Conservation (phyloP, 331 rosid species). For the Cydonia oblonga region DNA sequence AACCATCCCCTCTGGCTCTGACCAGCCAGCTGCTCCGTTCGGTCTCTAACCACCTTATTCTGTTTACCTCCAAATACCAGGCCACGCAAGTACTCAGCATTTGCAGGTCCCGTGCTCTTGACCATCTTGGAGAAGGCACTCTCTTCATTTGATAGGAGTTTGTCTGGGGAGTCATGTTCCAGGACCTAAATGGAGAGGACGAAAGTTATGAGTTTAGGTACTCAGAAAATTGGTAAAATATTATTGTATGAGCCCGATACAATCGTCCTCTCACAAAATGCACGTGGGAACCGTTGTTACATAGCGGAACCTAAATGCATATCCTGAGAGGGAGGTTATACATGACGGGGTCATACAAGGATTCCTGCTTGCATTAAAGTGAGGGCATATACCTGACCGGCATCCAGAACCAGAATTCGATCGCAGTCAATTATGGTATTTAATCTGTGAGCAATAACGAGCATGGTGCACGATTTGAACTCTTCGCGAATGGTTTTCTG, state of each 20-base stretch:
- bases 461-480: constrained; percentile 75
- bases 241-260: neutral
- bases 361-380: neutral
- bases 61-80: constrained; percentile 32
- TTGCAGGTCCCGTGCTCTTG: constrained; percentile 73
- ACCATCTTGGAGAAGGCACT: constrained; percentile 78
- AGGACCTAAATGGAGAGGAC: constrained; percentile 35
- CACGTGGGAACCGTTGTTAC: neutral
- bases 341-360: neutral
- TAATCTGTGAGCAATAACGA: constrained; percentile 78
- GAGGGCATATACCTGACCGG: constrained; percentile 49
- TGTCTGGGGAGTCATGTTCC: constrained; percentile 54
- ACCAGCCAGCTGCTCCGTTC: constrained; percentile 8
- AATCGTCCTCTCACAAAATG: neutral
- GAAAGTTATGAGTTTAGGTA: neutral
- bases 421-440: constrained; percentile 78
- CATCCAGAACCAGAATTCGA: constrained; percentile 56
- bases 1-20: constrained; percentile 19
- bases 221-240: neutral
- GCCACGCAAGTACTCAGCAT: constrained; percentile 64
- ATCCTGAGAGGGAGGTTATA: no score
- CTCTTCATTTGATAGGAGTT: constrained; percentile 47
- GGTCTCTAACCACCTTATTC: constrained; percentile 12
- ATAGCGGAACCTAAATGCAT: no score
- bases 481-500: constrained; percentile 81